A percentile compares a stretch with the other conserved stretches of the same genome.
Evolutionary conservation across 176 grass and related monocot species (phyloP).

Genomic region (Stipa capillata): DNA sequence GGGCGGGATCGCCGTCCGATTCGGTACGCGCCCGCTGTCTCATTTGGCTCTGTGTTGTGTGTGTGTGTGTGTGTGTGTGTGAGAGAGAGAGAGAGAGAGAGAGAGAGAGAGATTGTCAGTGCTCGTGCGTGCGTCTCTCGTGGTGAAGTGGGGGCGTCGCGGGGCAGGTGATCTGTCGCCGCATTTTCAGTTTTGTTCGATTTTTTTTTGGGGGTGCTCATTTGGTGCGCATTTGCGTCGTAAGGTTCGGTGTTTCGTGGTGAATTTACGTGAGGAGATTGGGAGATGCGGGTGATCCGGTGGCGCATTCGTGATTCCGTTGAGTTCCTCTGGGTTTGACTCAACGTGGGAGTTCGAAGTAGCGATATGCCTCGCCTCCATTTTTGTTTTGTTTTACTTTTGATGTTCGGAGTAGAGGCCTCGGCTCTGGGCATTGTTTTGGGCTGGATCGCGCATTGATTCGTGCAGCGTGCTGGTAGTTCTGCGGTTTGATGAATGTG

Average conservation of each 20-base stretch:
- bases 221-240: background rate
- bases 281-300: background rate
- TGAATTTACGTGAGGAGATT: background rate
- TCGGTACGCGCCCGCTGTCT: background rate
- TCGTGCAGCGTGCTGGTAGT: background rate
- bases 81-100: too few species aligned
- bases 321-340: background rate
- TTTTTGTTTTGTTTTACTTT: background rate
- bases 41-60: background rate
- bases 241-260: background rate
- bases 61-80: background rate
- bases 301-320: background rate
- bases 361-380: background rate
- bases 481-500: background rate
- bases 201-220: background rate
- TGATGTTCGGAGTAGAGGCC: background rate
- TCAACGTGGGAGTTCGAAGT: background rate
- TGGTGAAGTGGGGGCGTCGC: background rate
- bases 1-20: background rate
- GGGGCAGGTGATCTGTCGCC: background rate
- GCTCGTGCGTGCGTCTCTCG: background rate
- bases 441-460: background rate
- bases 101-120: too few species aligned
- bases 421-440: background rate
- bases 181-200: background rate